A percentile compares a stretch with the other conserved stretches of the same genome.
These are phyloP conservation scores for Tolypocladium cylindrosporum DNA, from an alignment of 2,329 filamentous ascomycete species.

Conservation along the genomic window DNA sequence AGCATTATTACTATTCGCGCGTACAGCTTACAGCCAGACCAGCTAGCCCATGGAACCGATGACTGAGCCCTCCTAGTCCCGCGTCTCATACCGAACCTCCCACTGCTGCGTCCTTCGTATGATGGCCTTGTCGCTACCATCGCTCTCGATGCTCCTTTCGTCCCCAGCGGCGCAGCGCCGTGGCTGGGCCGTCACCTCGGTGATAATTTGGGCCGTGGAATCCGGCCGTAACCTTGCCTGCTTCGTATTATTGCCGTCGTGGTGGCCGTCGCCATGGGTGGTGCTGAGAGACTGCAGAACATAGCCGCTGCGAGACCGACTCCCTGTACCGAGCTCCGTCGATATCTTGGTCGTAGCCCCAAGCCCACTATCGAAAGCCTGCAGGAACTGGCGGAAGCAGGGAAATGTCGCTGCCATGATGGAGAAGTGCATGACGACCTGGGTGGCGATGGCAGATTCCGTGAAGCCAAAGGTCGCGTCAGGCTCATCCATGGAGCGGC, in stretches of 20 bases:
- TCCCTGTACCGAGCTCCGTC: conserved; percentile 2
- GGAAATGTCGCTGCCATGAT: conserved; percentile 11
- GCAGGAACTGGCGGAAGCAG: conserved; percentile 9
- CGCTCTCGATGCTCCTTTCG: conserved; percentile 6
- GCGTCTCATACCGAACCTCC: conserved; percentile 3
- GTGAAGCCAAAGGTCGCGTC: conserved; percentile 2
- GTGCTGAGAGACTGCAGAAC: conserved; percentile 4
- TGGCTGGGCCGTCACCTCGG: background rate
- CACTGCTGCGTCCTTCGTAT: conserved; percentile 5
- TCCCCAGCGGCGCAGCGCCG: background rate
- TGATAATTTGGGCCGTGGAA: conserved; percentile 1
- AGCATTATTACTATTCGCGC: background rate
- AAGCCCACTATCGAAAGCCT: conserved; percentile 8
- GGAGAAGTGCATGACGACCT: conserved; percentile 10
- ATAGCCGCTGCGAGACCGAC: conserved; percentile 2
- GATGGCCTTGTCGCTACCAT: conserved; percentile 8
- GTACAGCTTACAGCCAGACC: background rate
- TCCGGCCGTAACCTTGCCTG: background rate
- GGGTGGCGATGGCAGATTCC: conserved; percentile 4
- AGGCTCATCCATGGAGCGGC: background rate
- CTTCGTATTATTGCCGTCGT: background rate
- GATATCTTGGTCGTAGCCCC: conserved; percentile 8
- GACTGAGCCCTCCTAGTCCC: background rate
- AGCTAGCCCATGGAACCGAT: background rate
- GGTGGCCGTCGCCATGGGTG: background rate